phyloP scores from a whole-genome alignment of 176 grass and related monocot species.

The Rhynchospora breviuscula region DNA sequence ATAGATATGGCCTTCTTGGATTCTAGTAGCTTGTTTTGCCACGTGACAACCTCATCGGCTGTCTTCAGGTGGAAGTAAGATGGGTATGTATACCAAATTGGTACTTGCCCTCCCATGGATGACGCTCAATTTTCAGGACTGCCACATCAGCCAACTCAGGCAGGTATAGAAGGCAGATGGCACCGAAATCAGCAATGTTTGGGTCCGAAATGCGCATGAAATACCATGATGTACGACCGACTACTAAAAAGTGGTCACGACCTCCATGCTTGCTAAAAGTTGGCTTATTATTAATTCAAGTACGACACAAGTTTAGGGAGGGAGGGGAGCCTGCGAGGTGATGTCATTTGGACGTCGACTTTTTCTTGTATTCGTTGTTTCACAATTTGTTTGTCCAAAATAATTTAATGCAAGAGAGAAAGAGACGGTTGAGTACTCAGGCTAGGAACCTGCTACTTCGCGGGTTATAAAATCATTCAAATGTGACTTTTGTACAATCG shows the following conservation, averaged over 20 bases:
- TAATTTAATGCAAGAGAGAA: no score
- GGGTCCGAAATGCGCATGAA: constrained; percentile 20
- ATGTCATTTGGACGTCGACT: no score
- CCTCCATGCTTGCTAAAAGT: constrained; percentile 10
- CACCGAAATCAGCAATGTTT: constrained; percentile 18
- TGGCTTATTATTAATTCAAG: background rate
- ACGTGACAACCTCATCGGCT: constrained; percentile 12
- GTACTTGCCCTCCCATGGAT: constrained; percentile 24
- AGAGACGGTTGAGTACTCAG: no score
- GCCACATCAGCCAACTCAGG: constrained; percentile 38
- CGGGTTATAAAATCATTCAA: no score
- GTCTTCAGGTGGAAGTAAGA: constrained; percentile 46
- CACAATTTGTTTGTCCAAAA: no score
- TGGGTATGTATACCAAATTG: constrained; percentile 36
- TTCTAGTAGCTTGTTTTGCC: constrained; percentile 29
- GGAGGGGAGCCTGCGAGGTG: no score
- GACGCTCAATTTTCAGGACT: constrained; percentile 34
- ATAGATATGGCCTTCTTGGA: constrained; percentile 22
- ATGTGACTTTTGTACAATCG: no score
- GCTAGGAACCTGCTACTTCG: no score
- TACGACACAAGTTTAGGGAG: no score
- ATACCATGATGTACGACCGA: constrained; percentile 22
- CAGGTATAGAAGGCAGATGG: constrained; percentile 25
- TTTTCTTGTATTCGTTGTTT: no score
- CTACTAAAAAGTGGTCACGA: constrained; percentile 22